phyloP scores from a whole-genome alignment of 345 rosid genomes.

The Stellera chamaejasme region DNA sequence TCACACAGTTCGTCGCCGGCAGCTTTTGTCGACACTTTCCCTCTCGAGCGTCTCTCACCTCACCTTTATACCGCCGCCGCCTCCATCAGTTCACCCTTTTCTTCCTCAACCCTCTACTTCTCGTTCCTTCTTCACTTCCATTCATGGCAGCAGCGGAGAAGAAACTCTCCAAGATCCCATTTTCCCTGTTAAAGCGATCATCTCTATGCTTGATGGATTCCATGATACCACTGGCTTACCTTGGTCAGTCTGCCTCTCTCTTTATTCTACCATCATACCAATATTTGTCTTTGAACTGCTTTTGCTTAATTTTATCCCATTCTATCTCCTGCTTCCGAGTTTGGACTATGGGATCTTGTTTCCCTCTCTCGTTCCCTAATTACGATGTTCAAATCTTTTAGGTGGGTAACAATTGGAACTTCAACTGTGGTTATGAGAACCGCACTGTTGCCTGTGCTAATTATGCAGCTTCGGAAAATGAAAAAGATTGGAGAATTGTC shows the following conservation, averaged over 20 bases:
- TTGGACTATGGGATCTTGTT: not conserved
- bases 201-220: slow-evolving; percentile 58
- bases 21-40: slow-evolving; percentile 9
- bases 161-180: slow-evolving; percentile 22
- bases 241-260: slow-evolving; percentile 34
- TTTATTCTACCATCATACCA: too few relatives aligned
- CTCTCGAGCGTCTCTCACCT: slow-evolving; percentile 7
- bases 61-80: not conserved
- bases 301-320: not conserved
- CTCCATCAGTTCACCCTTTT: slow-evolving; percentile 5
- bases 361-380: too few relatives aligned
- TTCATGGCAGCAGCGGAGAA: slow-evolving; percentile 16
- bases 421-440: slow-evolving; percentile 66
- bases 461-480: slow-evolving; percentile 62
- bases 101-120: slow-evolving; percentile 7
- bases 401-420: slow-evolving; percentile 84
- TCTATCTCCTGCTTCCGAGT: not conserved
- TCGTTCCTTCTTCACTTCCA: slow-evolving; percentile 27
- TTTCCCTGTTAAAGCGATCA: slow-evolving; percentile 37
- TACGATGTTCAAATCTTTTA: slow-evolving; percentile 12
- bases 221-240: slow-evolving; percentile 79
- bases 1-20: slow-evolving; percentile 33
- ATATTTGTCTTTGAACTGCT: not conserved
- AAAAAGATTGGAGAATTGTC: slow-evolving; percentile 40
- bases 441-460: slow-evolving; percentile 48